phyloP scores from a whole-genome alignment of 2,329 filamentous ascomycete species.

The Trichoderma arundinaceum region DNA sequence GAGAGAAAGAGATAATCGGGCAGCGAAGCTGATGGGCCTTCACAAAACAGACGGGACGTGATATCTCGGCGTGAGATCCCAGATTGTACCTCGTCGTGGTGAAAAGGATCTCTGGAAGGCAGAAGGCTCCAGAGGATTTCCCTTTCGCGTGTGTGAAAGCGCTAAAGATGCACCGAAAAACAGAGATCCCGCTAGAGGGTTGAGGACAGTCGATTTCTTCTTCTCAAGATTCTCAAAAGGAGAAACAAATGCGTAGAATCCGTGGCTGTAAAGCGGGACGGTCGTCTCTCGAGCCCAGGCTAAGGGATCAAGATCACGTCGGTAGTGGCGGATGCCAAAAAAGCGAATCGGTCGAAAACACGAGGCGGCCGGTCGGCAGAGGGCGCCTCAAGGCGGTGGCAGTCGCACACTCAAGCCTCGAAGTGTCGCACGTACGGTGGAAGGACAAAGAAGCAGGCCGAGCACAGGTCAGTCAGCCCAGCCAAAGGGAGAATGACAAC shows the following conservation, averaged over 20 bases:
- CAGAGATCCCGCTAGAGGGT: background rate
- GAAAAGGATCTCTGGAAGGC: conserved; percentile 15
- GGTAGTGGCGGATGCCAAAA: conserved; percentile 30
- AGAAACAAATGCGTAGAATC: conserved; percentile 18
- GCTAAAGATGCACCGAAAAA: conserved; percentile 17
- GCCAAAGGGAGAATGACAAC: conserved; percentile 26
- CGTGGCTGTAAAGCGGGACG: conserved; percentile 30
- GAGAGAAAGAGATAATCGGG: conserved; percentile 39
- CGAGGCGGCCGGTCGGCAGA: conserved; percentile 27
- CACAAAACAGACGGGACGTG: conserved; percentile 31
- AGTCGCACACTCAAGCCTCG: conserved; percentile 25
- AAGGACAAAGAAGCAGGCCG: conserved; percentile 26
- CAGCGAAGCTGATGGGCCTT: conserved; percentile 34
- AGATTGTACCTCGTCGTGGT: conserved; percentile 35
- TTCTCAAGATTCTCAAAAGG: conserved; percentile 2
- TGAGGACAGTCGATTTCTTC: conserved; percentile 2
- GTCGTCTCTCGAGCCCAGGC: conserved; percentile 32
- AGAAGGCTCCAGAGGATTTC: conserved; percentile 4
- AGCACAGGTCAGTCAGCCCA: conserved; percentile 20
- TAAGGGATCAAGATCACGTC: conserved; percentile 33
- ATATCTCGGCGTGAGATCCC: conserved; percentile 30
- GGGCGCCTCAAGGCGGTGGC: conserved; percentile 23
- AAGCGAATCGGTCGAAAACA: conserved; percentile 18
- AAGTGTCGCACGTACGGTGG: conserved; percentile 24
- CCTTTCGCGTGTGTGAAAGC: background rate